Base-by-base conservation (phyloP, 208 protist species). In the Kentomonas sorsogonicus region DNA sequence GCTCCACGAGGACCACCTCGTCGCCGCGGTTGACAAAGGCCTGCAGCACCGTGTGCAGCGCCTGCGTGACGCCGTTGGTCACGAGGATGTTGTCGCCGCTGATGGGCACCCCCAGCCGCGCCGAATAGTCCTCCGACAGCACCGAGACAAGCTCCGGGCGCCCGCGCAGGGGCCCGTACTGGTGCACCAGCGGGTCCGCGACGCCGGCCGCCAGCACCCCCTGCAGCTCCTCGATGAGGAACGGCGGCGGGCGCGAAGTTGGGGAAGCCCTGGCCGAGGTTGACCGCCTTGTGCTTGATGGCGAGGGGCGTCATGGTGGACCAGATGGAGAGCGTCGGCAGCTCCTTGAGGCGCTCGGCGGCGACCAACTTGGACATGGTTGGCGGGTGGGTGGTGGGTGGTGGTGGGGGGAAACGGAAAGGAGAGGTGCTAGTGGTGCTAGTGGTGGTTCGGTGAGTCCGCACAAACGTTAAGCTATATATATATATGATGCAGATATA, bases 201-300 rank as follows among this genome's bases (percentile, higher is more conserved):
- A 68, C 72, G 36, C 69, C 76, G 20, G 77, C 59, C 25, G 54
- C 63, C 0, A 83, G 13, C 2, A 80, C 59, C 22, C 63, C 72
- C 18, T 79, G 34, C 10, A 83, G 61, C 30, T 88, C 82, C 15
- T 94, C 60, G 1, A 83, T 58, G 10, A 95, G 69, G 50, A 96
- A 90, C 20, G 72, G 29, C 1, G 83, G 79, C n/a, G 33, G 88
- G 82, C 22, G 68, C 47, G 33, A 92, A 93, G 54, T 83, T 86
- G 18, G 93, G 93, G 47, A 96, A 97, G 3, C 91, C 91, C 48
- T 96, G 89, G 16, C 91, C 89, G n/a, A 97, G 79, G 52, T 97
- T 96, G 13, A 96, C 68, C 22, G 89, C 71, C 36, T 94, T 88
- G 63, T 91, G 67, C 63, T 90, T 60, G 41, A 77, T 82, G 25